A percentile compares a stretch with the other conserved stretches of the same genome.
phyloP scores from a whole-genome alignment of 495 filamentous ascomycete genomes.

The Xylaria curta region DNA sequence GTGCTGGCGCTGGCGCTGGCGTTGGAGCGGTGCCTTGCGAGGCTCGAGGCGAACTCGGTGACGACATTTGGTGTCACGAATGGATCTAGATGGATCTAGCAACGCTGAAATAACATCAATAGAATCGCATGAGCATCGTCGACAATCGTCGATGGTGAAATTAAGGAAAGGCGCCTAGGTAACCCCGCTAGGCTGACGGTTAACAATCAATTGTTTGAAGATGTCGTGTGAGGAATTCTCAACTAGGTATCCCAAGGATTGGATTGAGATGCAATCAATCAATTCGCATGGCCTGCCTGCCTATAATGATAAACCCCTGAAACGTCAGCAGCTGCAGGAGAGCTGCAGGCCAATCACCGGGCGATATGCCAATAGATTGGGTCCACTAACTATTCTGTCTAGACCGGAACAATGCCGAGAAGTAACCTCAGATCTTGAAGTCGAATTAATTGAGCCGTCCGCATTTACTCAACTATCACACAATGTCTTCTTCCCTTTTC shows the following conservation, averaged over 20 bases:
- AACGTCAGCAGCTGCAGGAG: slow-evolving; percentile 4
- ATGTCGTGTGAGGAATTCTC: slow-evolving; percentile 13
- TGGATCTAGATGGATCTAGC: neutral
- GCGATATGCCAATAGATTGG: neutral
- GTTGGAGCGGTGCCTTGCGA: slow-evolving; percentile 36
- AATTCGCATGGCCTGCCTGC: neutral
- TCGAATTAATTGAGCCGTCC: neutral
- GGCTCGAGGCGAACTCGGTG: slow-evolving; percentile 31
- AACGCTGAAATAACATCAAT: neutral
- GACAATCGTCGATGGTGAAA: neutral
- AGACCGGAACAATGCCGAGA: slow-evolving; percentile 6
- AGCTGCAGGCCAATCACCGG: slow-evolving; percentile 10
- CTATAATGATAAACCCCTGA: slow-evolving; percentile 16
- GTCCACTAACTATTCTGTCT: neutral
- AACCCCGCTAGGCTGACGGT: neutral
- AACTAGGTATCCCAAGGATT: neutral
- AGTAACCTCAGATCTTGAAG: slow-evolving; percentile 4
- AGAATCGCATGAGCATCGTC: slow-evolving; percentile 10
- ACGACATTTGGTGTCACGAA: slow-evolving; percentile 25
- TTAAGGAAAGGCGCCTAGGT: neutral
- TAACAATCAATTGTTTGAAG: neutral
- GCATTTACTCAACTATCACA: neutral
- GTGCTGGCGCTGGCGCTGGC: slow-evolving; percentile 34
- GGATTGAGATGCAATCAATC: slow-evolving; percentile 5
- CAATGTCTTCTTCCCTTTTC: slow-evolving; percentile 34